phyloP scores from a whole-genome alignment of 768 basidiomycete species.

The Coprinellus micaceus region DNA sequence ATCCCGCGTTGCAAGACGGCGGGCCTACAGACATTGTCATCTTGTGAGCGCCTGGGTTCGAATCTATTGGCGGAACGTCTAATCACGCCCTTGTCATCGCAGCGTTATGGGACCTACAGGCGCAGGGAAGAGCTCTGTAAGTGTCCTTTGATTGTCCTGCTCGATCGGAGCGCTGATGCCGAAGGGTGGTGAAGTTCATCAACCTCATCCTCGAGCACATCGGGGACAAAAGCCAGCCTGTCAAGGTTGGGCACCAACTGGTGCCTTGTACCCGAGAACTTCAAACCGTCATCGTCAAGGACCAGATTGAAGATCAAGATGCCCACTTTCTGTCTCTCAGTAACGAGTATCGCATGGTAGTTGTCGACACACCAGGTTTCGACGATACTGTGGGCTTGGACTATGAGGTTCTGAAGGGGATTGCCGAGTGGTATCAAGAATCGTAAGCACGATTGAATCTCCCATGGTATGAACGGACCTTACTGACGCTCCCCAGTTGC shows the following conservation, averaged over 20 bases:
- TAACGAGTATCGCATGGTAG: background rate
- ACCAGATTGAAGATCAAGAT: background rate
- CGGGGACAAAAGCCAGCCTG: background rate
- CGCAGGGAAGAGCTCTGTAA: conserved; percentile 8
- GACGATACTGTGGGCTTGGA: conserved; percentile 13
- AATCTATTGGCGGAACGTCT: background rate
- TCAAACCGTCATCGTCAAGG: background rate
- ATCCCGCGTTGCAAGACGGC: too few relatives aligned
- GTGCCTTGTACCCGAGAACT: background rate
- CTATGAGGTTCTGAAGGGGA: conserved; percentile 19
- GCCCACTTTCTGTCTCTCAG: background rate
- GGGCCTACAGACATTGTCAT: too few relatives aligned
- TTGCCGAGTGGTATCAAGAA: conserved; percentile 21
- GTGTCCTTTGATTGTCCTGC: background rate
- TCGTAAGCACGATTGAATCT: conserved; percentile 16
- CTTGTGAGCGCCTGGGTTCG: background rate
- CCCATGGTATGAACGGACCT: background rate
- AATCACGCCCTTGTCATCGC: background rate
- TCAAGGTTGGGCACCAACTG: background rate
- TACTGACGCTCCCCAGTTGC: background rate
- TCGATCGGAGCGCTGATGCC: too few relatives aligned
- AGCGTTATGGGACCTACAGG: conserved; percentile 7
- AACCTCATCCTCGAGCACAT: background rate
- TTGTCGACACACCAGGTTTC: conserved; percentile 12
- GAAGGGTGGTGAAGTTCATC: background rate